Evolutionary conservation across 257 asterid genomes (phyloP).

Genomic region (Rehmannia glutinosa): DNA sequence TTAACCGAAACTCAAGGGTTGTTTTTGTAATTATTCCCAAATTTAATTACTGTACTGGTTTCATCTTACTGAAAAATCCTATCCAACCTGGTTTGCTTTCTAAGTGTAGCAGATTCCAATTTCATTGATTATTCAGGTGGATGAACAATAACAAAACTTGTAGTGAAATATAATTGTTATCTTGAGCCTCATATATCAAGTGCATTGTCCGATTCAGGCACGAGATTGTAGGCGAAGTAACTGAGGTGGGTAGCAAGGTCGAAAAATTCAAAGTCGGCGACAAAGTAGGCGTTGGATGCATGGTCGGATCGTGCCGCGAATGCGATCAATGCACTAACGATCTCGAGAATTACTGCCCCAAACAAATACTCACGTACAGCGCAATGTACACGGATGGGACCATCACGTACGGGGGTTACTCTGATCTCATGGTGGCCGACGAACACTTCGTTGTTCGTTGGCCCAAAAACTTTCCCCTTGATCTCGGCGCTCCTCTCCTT

Average conservation of each 20-base stretch:
- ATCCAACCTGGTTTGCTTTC: no score
- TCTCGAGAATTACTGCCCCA: conserved; percentile 51
- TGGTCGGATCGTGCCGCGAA: conserved; percentile 56
- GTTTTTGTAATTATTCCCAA: no score
- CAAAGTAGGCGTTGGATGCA: conserved; percentile 60
- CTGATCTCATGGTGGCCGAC: conserved; percentile 43
- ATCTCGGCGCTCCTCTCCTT: conserved; percentile 46
- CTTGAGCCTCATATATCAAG: no score
- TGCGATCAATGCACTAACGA: conserved; percentile 42
- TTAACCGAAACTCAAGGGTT: no score
- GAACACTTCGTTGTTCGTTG: conserved; percentile 51
- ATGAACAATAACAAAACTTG: no score
- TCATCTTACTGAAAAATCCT: no score
- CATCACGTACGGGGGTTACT: conserved; percentile 58
- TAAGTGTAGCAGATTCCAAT: no score
- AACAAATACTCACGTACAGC: conserved; percentile 31
- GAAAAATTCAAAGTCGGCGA: conserved; percentile 50
- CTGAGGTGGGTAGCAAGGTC: conserved; percentile 57
- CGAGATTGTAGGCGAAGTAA: conserved; percentile 59
- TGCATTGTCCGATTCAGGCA: conserved; percentile 42
- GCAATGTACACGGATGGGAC: conserved; percentile 28
- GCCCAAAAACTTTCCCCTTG: conserved; percentile 51
- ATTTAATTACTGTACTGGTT: no score
- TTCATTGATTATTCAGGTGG: no score
- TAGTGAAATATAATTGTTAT: no score